Base-by-base conservation (phyloP, 768 basidiomycete genomes). In the Pholiota microspora region DNA sequence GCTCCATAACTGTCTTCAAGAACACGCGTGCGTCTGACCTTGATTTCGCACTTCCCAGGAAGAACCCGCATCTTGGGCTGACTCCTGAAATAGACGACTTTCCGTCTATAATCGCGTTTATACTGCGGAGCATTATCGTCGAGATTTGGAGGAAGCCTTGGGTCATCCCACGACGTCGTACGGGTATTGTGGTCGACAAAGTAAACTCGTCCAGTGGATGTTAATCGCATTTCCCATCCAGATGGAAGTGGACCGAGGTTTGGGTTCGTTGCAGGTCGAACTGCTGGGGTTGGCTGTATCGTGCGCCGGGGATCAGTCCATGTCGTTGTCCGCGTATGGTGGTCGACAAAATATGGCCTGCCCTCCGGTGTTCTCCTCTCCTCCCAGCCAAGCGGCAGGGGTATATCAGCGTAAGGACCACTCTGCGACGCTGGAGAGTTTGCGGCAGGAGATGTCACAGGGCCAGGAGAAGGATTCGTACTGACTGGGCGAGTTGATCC, bases 211-310 rank as follows among this genome's bases (percentile, higher is more conserved):
- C 81, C 81, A 0, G 89, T 92, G 0, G 87, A 86, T 1, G 94
- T 94, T 49, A 95, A 71, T 16, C 94, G 81, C 94, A 95, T 95
- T 72, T 96, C 94, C 93, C 93, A 96, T 56, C 93, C 94, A 42
- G 86, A 89, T 4, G 94, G 94, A 32, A 96, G 77, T 6, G 89
- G 84, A 0, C 94, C 93, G 15, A 93, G 81, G 59, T 87, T 76
- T 58, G 84, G 70, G 53, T 75, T 81, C 61, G 83, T 69, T 52
- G 77, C 72, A 51, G 75, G 77, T 23, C 82, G 66, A 13, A 75
- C 61, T 63, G 81, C 62, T 57, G 82, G 64, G 60, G 80, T 62
- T 62, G 73, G 75, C 59, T 80, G 80, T 25, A 78, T 79, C 10
- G 67, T 63, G 16, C 86, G 80, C 45, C 93, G 82, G 2, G 94